Conservation (phyloP, 1,284 basidiomycete species). For the Athelia psychrophila region DNA sequence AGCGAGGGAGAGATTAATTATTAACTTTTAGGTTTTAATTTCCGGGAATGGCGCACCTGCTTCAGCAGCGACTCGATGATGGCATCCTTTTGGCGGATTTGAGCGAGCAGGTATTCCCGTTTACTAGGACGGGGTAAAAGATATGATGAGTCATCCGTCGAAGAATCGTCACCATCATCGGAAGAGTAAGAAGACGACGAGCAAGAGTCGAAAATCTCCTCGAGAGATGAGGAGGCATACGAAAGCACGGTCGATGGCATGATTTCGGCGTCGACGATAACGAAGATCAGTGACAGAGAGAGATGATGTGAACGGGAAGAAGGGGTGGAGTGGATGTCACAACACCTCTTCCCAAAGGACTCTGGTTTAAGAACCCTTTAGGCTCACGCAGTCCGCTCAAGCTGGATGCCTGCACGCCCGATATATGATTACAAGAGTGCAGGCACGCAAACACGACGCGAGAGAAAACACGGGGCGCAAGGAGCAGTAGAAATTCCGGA, state of each 20-base stretch:
- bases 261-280: neutral
- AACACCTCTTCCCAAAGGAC: neutral
- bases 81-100: constrained; percentile 79
- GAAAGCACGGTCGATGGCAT: neutral
- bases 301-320: neutral
- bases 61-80: constrained; percentile 80
- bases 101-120: constrained; percentile 76
- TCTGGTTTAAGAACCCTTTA: neutral
- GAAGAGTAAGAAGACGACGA: constrained; percentile 15
- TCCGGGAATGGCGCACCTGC: constrained; percentile 42
- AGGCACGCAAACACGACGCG: no score
- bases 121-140: constrained; percentile 48
- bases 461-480: neutral
- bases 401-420: no score
- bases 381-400: no score
- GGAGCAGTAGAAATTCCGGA: neutral
- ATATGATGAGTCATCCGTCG: constrained; percentile 15
- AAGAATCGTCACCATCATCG: constrained; percentile 11
- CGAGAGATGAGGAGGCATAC: constrained; percentile 15
- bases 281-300: neutral
- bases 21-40: constrained; percentile 1
- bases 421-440: no score
- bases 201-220: constrained; percentile 2
- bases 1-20: constrained; percentile 1
- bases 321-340: neutral